Conservation (phyloP, 208 protist species). For the Acanthamoeba healyi region DNA sequence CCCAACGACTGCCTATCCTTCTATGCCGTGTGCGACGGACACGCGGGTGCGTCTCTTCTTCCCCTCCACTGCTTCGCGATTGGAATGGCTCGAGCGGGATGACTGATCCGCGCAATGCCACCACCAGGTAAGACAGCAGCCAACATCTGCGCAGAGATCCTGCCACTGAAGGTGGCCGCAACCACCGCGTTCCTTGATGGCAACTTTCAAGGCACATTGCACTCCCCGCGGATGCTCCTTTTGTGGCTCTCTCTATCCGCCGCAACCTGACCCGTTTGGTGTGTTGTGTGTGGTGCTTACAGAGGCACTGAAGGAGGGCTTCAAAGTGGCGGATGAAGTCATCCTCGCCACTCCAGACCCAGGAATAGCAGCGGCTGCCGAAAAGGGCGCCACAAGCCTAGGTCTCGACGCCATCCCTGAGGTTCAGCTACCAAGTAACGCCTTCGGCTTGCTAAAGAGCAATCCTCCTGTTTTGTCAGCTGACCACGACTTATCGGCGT, state of each 20-base stretch:
- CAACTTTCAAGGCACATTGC: not conserved
- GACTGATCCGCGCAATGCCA: too few relatives aligned
- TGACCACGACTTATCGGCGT: too few relatives aligned
- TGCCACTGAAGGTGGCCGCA: not conserved
- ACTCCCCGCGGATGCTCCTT: too few relatives aligned
- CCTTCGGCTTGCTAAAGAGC: too few relatives aligned
- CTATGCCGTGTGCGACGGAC: conserved; percentile 33
- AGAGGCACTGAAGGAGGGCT: conserved; percentile 41
- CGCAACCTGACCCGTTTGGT: too few relatives aligned
- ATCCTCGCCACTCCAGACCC: conserved; percentile 9
- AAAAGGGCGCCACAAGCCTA: not conserved
- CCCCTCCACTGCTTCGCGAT: not conserved
- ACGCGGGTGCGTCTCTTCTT: not conserved
- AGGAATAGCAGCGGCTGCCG: not conserved
- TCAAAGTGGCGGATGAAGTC: not conserved
- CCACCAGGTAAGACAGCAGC: not conserved
- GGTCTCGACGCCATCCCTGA: not conserved
- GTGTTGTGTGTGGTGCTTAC: not conserved
- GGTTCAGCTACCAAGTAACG: not conserved
- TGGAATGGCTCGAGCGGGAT: not conserved
- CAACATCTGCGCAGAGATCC: conserved; percentile 7
- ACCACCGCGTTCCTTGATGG: not conserved
- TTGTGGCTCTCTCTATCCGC: not conserved
- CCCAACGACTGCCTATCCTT: conserved; percentile 13
- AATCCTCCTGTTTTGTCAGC: too few relatives aligned